A percentile compares a stretch with the other conserved stretches of the same genome.
phyloP scores from a whole-genome alignment of 148 eudicot species.

The Dianthus caryophyllus region DNA sequence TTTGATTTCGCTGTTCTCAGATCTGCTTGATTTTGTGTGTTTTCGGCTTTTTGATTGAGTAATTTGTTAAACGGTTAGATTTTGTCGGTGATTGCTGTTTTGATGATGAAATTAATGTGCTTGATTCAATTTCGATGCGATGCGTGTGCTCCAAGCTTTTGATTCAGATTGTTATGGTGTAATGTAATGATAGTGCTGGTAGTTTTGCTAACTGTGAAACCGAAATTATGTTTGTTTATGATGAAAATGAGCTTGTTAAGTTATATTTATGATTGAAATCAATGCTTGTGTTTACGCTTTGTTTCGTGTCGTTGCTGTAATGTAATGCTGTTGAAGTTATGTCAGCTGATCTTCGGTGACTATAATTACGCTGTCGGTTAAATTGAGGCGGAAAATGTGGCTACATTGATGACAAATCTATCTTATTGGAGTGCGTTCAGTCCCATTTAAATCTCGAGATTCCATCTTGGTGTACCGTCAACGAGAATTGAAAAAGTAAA shows the following conservation, averaged over 20 bases:
- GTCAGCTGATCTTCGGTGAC: not conserved
- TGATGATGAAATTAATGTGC: not conserved
- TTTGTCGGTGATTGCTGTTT: not conserved
- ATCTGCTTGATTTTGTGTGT: conserved; percentile 7
- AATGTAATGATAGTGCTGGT: not conserved
- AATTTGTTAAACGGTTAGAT: not conserved
- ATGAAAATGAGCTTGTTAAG: not conserved
- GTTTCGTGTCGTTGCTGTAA: not conserved
- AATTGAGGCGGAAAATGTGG: not conserved
- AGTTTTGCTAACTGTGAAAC: not conserved
- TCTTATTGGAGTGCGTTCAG: not conserved
- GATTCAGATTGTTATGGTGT: not conserved
- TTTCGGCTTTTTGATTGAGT: not conserved
- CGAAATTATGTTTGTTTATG: not conserved
- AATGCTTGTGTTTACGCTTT: not conserved
- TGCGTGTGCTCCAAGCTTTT: conserved; percentile 1
- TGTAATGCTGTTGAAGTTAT: not conserved
- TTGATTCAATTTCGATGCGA: conserved; percentile 3
- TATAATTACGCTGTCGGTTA: not conserved
- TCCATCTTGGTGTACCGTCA: not conserved
- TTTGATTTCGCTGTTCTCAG: conserved; percentile 4
- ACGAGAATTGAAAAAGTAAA: not conserved
- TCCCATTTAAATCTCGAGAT: not conserved
- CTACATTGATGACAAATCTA: not conserved
- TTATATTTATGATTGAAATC: not conserved